Base-by-base conservation (phyloP, 2,329 filamentous ascomycete genomes). In the Aspergillus tamarii region DNA sequence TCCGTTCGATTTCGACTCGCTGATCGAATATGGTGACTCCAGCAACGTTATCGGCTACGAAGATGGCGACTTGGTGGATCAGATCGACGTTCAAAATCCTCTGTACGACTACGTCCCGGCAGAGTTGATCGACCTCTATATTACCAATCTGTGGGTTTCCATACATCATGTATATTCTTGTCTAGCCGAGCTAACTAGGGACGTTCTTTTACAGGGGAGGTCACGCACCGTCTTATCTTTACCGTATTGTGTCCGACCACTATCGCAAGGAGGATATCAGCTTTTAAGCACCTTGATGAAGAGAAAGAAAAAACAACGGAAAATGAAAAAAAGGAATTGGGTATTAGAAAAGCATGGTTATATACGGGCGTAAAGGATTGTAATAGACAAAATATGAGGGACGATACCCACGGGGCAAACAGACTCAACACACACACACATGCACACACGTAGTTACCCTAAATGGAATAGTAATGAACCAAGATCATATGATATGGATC, bases 1-100 rank as follows among this genome's bases (percentile, higher is more conserved):
- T 72, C 91, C 93, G 1, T 94, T 93, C 72, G 89, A 95, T 72
- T 89, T 91, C 59, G 90, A 93, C 67, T 88, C 89, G 5, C 82
- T 96, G 65, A 91, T 97, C 63, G 94, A 97, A 79, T 93, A 93
- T 81, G 94, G 93, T 19, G 89, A 94, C 75, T 88, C 93, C 1
- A 89, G 90, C 60, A 90, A 87, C 68, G 89, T 93, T 62, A 87
- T 95, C 50, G 85, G 84, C 45, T 97, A 92, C 74, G 87, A 91
- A 23, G 90, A 97, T 66, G 93, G 92, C 7, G 84, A 88, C 45
- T 85, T 97, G 70, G 89, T 96, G 57, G 89, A 92, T 53, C 87
- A 89, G 66, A 86, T 95, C 56, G 89, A 92, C 70, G 87, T 96
- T 11, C 88, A 89, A 67, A 94, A 91, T 72, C 92, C 92, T 12